A percentile compares a stretch with the other conserved stretches of the same genome.
Conservation (phyloP, 352 stramenopile species). For the Blastocystis sp. region DNA sequence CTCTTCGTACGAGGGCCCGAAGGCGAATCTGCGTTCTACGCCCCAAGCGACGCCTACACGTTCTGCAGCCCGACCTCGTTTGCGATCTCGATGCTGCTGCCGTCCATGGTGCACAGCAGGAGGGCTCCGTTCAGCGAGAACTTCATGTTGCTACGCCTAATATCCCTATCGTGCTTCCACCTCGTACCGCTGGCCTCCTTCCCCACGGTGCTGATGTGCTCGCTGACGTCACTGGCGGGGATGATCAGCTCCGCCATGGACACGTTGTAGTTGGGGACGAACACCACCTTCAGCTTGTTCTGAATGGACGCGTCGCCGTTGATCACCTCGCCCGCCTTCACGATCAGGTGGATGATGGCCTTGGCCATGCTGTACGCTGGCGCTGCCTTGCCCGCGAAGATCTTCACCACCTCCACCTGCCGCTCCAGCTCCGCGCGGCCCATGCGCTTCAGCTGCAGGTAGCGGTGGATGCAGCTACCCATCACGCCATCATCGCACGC, state of each 20-base stretch:
- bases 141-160: slow-evolving; percentile 72
- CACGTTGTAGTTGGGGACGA: slow-evolving; percentile 73
- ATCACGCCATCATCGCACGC: neutral
- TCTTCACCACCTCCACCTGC: slow-evolving; percentile 67
- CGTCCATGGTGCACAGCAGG: slow-evolving; percentile 72
- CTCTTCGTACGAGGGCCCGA: slow-evolving; percentile 66
- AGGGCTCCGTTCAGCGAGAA: slow-evolving; percentile 72
- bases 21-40: slow-evolving; percentile 8
- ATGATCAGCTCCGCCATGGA: slow-evolving; percentile 72
- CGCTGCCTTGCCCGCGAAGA: slow-evolving; percentile 72
- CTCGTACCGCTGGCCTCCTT: slow-evolving; percentile 71
- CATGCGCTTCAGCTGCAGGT: slow-evolving; percentile 71
- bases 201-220: slow-evolving; percentile 72
- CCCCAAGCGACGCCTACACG: slow-evolving; percentile 62
- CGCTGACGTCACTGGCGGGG: slow-evolving; percentile 69
- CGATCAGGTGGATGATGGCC: slow-evolving; percentile 72
- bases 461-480: slow-evolving; percentile 70
- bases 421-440: slow-evolving; percentile 13
- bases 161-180: neutral
- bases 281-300: slow-evolving; percentile 71
- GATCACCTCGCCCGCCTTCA: slow-evolving; percentile 64
- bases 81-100: slow-evolving; percentile 72
- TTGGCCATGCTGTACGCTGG: slow-evolving; percentile 73
- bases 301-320: slow-evolving; percentile 71
- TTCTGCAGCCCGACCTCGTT: slow-evolving; percentile 71